Evolutionary conservation across 2,329 filamentous ascomycete genomes (phyloP), one percentile per base, ranked within the genome.

Genomic region (Clarireedia paspali): DNA sequence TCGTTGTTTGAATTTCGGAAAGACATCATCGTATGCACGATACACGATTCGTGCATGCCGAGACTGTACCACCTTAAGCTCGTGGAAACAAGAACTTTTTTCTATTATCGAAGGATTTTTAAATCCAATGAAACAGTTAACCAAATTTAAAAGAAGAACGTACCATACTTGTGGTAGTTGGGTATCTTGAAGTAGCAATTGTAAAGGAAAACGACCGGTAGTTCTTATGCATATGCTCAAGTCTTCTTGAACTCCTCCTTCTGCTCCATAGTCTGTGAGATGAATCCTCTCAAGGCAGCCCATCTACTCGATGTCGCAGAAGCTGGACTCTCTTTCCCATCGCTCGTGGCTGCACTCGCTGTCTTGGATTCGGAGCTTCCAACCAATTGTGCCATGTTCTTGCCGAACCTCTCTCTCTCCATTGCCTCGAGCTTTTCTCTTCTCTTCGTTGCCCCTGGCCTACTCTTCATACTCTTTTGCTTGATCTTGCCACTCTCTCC

Each of bases 211-310:
- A 26, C 9, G 36, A 53, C 27, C 39, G 39, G 14, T 14, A 27
- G 27, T 17, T 36, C 20, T 26, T 26, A 30, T 27, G 42, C 24
- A 27, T 20, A 6, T 26, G 30, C 40, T 56, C 59, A 59, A 42
- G 59, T 57, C 57, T 64, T 63, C 45, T 59, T 61, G 60, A 95
- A 95, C 3, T 87, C 88, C 14, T 87, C 83, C 64, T 92, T 92
- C 71, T 89, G 87, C 73, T 96, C 89, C 84, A 96, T 89, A 1
- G 89, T 96, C 44, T 58, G 58, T 15, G 56, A 85, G 80, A 1
- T 88, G 86, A 51, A 96, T 95, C 68, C 92, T 64, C 91, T 82
- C 70, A 97, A 70, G 15, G 90, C 89, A 30, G 87, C 87, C 87
- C 90, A 96, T 55, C 88, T 76, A 65, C 77, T 82, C 9, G 80